Percentiles rank a stretch among this genome's conserved stretches.
Conservation (phyloP, 2,329 filamentous ascomycete species). For the Diaporthe citriasiana region DNA sequence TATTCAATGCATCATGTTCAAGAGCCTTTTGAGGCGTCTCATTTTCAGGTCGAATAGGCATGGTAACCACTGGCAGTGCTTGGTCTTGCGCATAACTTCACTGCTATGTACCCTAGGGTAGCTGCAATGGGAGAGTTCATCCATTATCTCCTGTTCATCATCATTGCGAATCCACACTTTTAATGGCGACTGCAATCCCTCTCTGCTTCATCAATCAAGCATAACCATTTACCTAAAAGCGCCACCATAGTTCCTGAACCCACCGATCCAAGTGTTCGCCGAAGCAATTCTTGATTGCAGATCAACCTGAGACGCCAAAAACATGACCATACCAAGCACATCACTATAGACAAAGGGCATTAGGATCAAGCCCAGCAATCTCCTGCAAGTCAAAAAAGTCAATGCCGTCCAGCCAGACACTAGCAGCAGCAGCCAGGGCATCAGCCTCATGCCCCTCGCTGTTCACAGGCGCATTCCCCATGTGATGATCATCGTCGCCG, state of each 20-base stretch:
- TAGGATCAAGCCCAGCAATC: neutral
- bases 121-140: too few species aligned
- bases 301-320: neutral
- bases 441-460: neutral
- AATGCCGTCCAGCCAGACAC: neutral
- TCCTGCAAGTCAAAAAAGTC: slow-evolving; percentile 9
- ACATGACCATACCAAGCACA: neutral
- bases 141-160: neutral
- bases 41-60: too few species aligned
- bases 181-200: neutral
- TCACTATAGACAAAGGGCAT: neutral
- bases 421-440: neutral
- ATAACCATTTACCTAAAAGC: too few species aligned
- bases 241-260: neutral
- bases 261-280: neutral
- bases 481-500: neutral
- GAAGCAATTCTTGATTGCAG: neutral
- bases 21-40: too few species aligned
- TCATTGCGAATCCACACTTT: neutral
- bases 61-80: too few species aligned
- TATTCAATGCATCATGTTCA: too few species aligned
- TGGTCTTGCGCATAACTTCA: too few species aligned
- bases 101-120: too few species aligned
- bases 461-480: neutral
- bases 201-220: neutral